These are phyloP conservation scores for Phoenix roebelenii DNA, from an alignment of 176 grass and related monocot species.

Conservation along the genomic window DNA sequence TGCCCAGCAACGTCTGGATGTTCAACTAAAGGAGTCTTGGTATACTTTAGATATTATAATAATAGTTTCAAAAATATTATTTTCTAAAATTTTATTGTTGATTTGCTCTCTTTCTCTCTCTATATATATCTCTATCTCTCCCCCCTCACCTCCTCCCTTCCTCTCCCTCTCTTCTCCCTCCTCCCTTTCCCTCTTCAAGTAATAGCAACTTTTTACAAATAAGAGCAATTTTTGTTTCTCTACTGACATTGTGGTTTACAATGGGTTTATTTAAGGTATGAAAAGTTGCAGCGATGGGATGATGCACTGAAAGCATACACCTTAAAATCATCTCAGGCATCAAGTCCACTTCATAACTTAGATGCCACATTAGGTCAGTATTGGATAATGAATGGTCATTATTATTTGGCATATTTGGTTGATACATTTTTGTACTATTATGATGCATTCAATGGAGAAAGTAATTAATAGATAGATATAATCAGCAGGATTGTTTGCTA, in stretches of 20 bases:
- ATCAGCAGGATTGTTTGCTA: too few relatives aligned
- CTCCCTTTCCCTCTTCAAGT: too few relatives aligned
- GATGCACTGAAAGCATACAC: conserved; percentile 92
- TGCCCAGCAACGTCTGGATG: conserved; percentile 78
- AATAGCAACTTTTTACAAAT: too few relatives aligned
- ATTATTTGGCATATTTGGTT: background rate
- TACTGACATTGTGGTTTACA: conserved; percentile 16
- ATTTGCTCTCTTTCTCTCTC: too few relatives aligned
- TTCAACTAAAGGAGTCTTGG: conserved; percentile 99
- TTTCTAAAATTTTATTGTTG: too few relatives aligned
- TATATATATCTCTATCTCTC: too few relatives aligned
- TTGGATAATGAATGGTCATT: background rate
- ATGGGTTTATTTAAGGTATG: conserved; percentile 54
- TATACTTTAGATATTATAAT: conserved; percentile 17
- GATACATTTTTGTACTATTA: too few relatives aligned
- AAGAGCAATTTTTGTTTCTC: background rate
- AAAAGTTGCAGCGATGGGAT: conserved; percentile 96
- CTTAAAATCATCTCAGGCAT: conserved; percentile 69
- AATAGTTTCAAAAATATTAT: conserved; percentile 7
- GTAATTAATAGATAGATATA: too few relatives aligned
- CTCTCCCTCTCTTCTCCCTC: too few relatives aligned
- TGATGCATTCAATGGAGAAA: too few relatives aligned
- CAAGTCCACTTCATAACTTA: conserved; percentile 70
- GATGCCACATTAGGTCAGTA: conserved; percentile 74
- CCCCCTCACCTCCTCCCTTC: too few relatives aligned